Evolutionary conservation across 2,329 filamentous ascomycete genomes (phyloP), one percentile per base, ranked within the genome.

Genomic region (Bipolaris bicolor): DNA sequence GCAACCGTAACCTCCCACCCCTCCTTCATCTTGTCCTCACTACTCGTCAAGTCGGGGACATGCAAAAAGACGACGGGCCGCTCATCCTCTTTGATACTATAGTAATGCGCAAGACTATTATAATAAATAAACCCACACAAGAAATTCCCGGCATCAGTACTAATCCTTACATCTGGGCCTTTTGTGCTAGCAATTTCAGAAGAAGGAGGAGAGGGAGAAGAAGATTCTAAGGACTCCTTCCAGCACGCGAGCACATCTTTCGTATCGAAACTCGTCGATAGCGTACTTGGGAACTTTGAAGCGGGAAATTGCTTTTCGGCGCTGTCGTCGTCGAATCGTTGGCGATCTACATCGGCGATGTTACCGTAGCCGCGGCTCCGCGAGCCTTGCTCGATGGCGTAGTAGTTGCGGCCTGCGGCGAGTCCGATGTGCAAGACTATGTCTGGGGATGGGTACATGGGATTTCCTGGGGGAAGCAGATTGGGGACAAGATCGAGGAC

Each of bases 401-500:
- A 78, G 63, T 69, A 76, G 5, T 60, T 58, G 1, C 74, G 68
- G 37, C 69, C 66, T 20, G 76, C 73, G 7, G 76, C 75, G 18
- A 78, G 70, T 1, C 76, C 75, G 31, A 78, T 76, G 56, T 78
- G 76, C 3, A 78, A 62, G 52, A 76, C 59, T 9, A 77, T 70
- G 44, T 74, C 69, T 39, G 73, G 66, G 1, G 44, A 11, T 1
- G 69, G 69, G 16, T 57, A 49, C 20, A 63, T 46, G n/a, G 58
- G 56, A 31, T 62, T 68, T 5, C 18, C 24, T 0, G 68, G 65
- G 7, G 69, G 63, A 2, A 76, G 66, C n/a, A 77, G 62, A 1
- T 46, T 61, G 3, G 74, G 73, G 7, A 74, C 40, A 1, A 71
- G 52, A 13, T 57, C 26, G 26, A 63, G n/a, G 48, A 78, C 73